Base-by-base conservation (phyloP, 345 rosid genomes). In the Salix brachista region DNA sequence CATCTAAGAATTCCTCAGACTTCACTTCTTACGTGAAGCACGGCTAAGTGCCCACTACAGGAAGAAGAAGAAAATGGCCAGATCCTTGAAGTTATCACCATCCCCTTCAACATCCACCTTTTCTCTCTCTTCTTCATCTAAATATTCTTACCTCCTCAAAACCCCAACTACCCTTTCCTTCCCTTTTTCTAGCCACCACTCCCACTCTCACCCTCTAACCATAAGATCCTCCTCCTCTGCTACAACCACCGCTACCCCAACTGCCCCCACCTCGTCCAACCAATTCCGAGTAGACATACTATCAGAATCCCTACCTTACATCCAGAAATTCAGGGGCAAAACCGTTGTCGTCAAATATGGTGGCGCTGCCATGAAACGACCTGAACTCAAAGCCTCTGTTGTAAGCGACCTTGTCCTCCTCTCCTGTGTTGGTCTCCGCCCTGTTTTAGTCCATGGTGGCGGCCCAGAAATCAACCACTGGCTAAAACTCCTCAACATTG, bases 301-400 rank as follows among this genome's bases (percentile, higher is more conserved):
- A 67, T 93, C 98, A 2, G 99, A 96, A 83, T 90, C 99, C 1
- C 85, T 96, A 17, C 99, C 99, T 1, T 96, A 92, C 80, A 93
- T 96, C 81, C 98, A 93, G 79, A 92, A 89, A 82, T 93, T 91
- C 83, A 83, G 96, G 1, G 99, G 99, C 2, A 92, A 94, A 83
- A 92, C 92, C 61, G 84, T 94, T 23, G 97, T 94, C 8, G 97
- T 94, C 85, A 94, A 94, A 85, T 92, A 92, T 72, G 98, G 97
- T 39, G 96, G 98, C 75, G 98, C 96, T 32, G 99, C 99, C 83
- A 93, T 96, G 99, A 93, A 90, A 62, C 85, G 85, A 1, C 86
- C 89, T 70, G 89, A 87, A 41, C 93, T 92, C 41, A 90, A 86
- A 79, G 87, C 93, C 41, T 90, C 93, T 18, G 94, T 94, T 26